These are phyloP conservation scores for Ilyonectria sp. DNA, from an alignment of 2,329 filamentous ascomycete genomes.

Conservation along the genomic window DNA sequence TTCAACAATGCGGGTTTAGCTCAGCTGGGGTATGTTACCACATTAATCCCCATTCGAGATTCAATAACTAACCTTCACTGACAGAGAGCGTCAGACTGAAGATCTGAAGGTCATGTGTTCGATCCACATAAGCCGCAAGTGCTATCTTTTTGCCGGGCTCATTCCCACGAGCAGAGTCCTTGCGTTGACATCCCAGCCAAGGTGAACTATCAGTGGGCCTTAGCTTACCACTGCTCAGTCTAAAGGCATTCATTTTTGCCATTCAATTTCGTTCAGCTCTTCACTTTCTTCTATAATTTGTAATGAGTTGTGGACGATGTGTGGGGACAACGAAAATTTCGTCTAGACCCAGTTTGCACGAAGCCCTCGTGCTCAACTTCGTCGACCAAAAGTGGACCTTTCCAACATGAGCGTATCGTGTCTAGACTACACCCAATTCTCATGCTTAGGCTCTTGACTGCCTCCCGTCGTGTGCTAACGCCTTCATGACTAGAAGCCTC, in stretches of 20 bases:
- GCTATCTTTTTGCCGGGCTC: not conserved
- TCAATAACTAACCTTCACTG: not conserved
- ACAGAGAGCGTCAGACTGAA: conserved; percentile 1
- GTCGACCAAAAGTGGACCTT: not conserved
- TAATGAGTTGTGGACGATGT: not conserved
- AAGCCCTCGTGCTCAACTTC: not conserved
- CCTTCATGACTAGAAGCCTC: not conserved
- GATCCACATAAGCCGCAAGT: not conserved
- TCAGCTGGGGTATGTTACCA: not conserved
- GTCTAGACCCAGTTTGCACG: not conserved
- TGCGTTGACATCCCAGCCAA: not conserved
- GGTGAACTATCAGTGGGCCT: not conserved
- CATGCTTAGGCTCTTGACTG: not conserved
- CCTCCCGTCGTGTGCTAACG: not conserved
- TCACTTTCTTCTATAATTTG: not conserved
- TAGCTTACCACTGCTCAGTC: not conserved
- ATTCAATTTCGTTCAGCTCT: not conserved
- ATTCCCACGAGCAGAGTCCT: not conserved
- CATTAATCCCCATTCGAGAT: not conserved
- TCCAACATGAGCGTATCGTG: not conserved
- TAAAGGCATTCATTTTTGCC: not conserved
- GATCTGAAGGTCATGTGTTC: conserved; percentile 1
- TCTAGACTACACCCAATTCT: not conserved
- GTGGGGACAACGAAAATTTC: not conserved
- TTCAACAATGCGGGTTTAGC: conserved; percentile 1